phyloP scores from a whole-genome alignment of 2,329 filamentous ascomycete species.

The Colletotrichum lini region DNA sequence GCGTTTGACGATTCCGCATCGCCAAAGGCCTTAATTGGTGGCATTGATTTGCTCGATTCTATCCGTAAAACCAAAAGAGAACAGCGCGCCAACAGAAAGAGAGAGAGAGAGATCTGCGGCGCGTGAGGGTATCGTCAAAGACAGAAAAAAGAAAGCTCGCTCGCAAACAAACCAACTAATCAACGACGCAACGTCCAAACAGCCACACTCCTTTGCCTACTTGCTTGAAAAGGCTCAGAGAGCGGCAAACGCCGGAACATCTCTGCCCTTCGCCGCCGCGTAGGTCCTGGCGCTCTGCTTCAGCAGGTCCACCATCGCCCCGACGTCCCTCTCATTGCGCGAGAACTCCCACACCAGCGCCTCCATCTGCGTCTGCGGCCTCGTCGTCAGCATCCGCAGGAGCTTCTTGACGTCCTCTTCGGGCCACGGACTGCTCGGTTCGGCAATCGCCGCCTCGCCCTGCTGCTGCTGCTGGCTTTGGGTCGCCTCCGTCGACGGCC shows the following conservation, averaged over 20 bases:
- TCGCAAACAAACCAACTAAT: background rate
- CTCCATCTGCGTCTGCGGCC: background rate
- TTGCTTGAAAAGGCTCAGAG: background rate
- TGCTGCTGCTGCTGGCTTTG: background rate
- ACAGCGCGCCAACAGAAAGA: background rate
- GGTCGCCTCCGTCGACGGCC: background rate
- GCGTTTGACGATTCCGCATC: background rate
- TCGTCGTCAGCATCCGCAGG: constrained; percentile 9
- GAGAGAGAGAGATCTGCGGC: background rate
- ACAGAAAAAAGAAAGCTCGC: constrained; percentile 6
- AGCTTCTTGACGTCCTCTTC: constrained; percentile 11
- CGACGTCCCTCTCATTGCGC: constrained; percentile 23
- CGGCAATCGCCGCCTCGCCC: background rate
- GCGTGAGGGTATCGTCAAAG: constrained; percentile 30
- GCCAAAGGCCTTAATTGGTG: no score
- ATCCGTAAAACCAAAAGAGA: background rate
- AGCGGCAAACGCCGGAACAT: constrained; percentile 28
- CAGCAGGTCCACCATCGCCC: constrained; percentile 19
- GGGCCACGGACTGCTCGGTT: constrained; percentile 24
- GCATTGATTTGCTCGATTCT: background rate
- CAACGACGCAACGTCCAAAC: background rate
- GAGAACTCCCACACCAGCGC: constrained; percentile 17
- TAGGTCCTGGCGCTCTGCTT: constrained; percentile 27
- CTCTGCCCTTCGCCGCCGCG: constrained; percentile 10
- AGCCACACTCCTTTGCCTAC: background rate